phyloP scores from a whole-genome alignment of 192 early-diverging fungal genomes.

The Coemansia aciculifera region DNA sequence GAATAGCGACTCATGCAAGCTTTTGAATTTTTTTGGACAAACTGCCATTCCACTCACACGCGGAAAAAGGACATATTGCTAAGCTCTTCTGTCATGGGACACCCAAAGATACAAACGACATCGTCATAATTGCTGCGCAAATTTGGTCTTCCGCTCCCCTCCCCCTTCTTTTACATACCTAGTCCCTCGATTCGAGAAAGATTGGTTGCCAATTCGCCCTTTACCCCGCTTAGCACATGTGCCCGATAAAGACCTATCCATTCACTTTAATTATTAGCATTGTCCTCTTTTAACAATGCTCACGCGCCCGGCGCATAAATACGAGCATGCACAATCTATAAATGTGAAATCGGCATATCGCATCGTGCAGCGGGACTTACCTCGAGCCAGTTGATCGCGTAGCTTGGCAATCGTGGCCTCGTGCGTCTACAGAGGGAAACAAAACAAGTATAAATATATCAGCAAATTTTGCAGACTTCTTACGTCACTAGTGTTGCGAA shows the following conservation, averaged over 20 bases:
- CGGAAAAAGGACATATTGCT: neutral
- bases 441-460: neutral
- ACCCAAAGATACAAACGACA: neutral
- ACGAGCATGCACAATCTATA: slow-evolving; percentile 12
- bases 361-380: slow-evolving; percentile 22
- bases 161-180: slow-evolving; percentile 7
- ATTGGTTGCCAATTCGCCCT: slow-evolving; percentile 5
- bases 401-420: slow-evolving; percentile 13
- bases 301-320: slow-evolving; percentile 6
- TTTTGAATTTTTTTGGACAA: neutral
- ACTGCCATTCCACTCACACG: neutral
- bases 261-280: slow-evolving; percentile 9
- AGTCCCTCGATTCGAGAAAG: slow-evolving; percentile 3
- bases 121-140: slow-evolving; percentile 1
- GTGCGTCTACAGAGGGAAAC: neutral
- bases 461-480: neutral
- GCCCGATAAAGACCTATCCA: slow-evolving; percentile 28
- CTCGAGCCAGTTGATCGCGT: slow-evolving; percentile 25
- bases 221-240: slow-evolving; percentile 16
- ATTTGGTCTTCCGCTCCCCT: neutral
- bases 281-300: slow-evolving; percentile 7
- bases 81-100: neutral
- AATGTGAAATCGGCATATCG: neutral
- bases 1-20: slow-evolving; percentile 4
- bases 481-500: neutral